A percentile compares a stretch with the other conserved stretches of the same genome.
phyloP scores from a whole-genome alignment of 805 yeast species.

The Wickerhamomyces ciferrii region DNA sequence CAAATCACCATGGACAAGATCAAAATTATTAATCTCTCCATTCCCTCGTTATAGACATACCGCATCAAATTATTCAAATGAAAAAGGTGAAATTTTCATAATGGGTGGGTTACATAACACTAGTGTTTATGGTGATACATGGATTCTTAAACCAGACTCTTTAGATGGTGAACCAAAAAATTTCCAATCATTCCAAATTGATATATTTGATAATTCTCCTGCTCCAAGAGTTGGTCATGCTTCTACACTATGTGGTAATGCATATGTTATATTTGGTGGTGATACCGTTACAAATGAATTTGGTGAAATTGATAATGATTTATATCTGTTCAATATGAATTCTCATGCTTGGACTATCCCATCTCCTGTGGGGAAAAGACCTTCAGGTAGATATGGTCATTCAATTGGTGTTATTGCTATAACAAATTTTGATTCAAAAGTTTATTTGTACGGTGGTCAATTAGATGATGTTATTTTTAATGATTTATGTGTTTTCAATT shows the following conservation, averaged over 20 bases:
- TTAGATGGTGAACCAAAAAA: slow-evolving; percentile 7
- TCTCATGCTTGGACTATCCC: slow-evolving; percentile 79
- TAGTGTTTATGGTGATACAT: slow-evolving; percentile 90
- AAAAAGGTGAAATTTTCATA: slow-evolving; percentile 73
- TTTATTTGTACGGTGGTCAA: slow-evolving; percentile 94
- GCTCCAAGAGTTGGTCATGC: slow-evolving; percentile 98
- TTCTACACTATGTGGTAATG: slow-evolving; percentile 86
- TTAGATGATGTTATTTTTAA: slow-evolving; percentile 76
- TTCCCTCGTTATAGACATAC: slow-evolving; percentile 95
- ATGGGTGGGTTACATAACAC: slow-evolving; percentile 96
- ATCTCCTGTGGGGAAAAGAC: slow-evolving; percentile 67
- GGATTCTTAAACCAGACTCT: slow-evolving; percentile 69
- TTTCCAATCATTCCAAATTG: slow-evolving; percentile 46
- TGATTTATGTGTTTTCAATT: slow-evolving; percentile 82
- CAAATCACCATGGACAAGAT: slow-evolving; percentile 61
- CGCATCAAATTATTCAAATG: slow-evolving; percentile 69
- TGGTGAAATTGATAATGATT: slow-evolving; percentile 81
- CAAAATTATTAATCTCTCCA: slow-evolving; percentile 67
- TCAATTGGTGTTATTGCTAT: slow-evolving; percentile 72
- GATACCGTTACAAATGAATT: slow-evolving; percentile 80
- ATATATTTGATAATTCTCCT: slow-evolving; percentile 75
- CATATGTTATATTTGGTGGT: slow-evolving; percentile 94
- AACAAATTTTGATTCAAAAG: slow-evolving; percentile 47
- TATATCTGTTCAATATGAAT: slow-evolving; percentile 80
- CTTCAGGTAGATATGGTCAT: slow-evolving; percentile 93